Conservation (phyloP, 1,284 basidiomycete genomes). For the Moniliophthora roreri region DNA sequence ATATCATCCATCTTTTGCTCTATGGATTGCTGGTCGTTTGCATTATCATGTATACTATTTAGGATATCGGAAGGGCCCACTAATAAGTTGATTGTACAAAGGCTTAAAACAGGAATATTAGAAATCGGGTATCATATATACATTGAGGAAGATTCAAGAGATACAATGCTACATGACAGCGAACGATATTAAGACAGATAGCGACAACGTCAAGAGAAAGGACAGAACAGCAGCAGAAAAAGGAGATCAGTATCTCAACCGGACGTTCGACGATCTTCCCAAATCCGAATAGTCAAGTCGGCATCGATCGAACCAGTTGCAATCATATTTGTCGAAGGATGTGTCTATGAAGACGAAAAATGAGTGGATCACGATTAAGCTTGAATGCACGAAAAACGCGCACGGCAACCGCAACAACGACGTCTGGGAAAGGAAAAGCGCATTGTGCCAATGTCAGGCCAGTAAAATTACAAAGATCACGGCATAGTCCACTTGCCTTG, state of each 20-base stretch:
- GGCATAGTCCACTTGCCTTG: constrained; percentile 43
- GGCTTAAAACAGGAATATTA: neutral
- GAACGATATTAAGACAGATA: too few relatives aligned
- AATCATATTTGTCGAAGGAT: constrained; percentile 81
- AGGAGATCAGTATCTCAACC: neutral
- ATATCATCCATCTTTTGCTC: neutral
- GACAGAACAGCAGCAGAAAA: neutral
- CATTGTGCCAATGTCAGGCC: neutral
- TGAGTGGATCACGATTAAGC: constrained; percentile 6
- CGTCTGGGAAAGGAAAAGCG: constrained; percentile 41
- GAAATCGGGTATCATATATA: neutral
- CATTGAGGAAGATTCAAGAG: neutral
- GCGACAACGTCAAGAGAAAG: neutral
- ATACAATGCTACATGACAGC: neutral
- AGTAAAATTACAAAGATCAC: neutral
- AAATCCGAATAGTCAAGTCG: constrained; percentile 77
- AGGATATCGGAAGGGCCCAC: constrained; percentile 1
- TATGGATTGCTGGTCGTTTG: constrained; percentile 9
- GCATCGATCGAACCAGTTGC: constrained; percentile 82
- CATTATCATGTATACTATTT: constrained; percentile 13
- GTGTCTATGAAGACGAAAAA: constrained; percentile 50
- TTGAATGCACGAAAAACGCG: constrained; percentile 17
- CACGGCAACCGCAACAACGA: constrained; percentile 77
- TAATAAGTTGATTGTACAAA: neutral
- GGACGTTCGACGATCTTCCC: constrained; percentile 51